Evolutionary conservation across 768 basidiomycete species (phyloP), one percentile per base, ranked within the genome.

Genomic region (Mycena epipterygia): DNA sequence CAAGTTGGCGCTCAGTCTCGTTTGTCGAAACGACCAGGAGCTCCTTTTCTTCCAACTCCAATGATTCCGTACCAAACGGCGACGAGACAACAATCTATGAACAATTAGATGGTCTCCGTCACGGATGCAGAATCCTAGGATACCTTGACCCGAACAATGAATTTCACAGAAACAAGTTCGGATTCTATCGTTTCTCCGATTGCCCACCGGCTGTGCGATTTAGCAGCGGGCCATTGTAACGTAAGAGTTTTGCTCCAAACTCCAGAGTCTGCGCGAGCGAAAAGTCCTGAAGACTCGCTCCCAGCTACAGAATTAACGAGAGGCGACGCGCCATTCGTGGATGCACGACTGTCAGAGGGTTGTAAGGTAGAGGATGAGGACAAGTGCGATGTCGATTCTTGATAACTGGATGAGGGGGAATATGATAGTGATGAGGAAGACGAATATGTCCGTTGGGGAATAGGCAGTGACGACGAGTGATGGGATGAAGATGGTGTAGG

Each of bases 141-240:
- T 64, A 93, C 91, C 87, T 93, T 93, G 73, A 91, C 84, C 51
- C 89, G 88, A 73, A 91, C 82, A 78, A 91, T 90, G 79, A 93
- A 96, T 77, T 87, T 87, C 61, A 94, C 87, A 60, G 88, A 86
- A 17, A 88, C 89, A 73, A 91, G 79, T 58, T 88, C 84, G 46
- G 91, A 91, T 71, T 86, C 84, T 73, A 94, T 87, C 30, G 92
- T 91, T 83, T 95, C 93, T 14, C 94, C 94, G 65, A 93, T 87
- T 12, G 93, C 88, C 92, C 94, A 95, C 23, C 92, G 89, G 75
- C 87, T 90, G 67, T 87, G 86, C 4, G 91, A 88, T 76, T 90
- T 92, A 62, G 87, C 80, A 39, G 88, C 86, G 17, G 93, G 92
- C 91, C 93, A 93, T 73, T 91, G 90, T 46, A 94, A 79, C 11